A percentile compares a stretch with the other conserved stretches of the same genome.
phyloP scores from a whole-genome alignment of 75 land plant genomes.

The Cupressus sempervirens region DNA sequence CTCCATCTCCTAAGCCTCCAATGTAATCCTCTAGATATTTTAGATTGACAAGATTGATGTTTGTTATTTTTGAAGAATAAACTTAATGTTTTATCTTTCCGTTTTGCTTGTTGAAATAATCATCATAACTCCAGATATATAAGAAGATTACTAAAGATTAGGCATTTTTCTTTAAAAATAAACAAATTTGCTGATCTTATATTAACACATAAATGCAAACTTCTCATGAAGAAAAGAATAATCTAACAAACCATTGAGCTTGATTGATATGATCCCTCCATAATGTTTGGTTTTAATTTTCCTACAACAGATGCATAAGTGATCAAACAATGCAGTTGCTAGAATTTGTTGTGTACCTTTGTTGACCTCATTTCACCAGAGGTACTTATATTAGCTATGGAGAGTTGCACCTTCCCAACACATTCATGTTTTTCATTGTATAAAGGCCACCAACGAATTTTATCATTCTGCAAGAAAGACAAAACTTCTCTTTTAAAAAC shows the following conservation, averaged over 20 bases:
- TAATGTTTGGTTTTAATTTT: not conserved
- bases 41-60: not conserved
- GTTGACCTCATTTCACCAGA: slow-evolving; percentile 21
- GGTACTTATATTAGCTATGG: slow-evolving; percentile 20
- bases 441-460: slow-evolving; percentile 72
- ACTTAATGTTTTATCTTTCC: not conserved
- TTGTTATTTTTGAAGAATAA: not conserved
- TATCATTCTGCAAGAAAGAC: slow-evolving; percentile 46
- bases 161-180: not conserved
- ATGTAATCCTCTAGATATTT: not conserved
- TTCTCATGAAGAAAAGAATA: not conserved
- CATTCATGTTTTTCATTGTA: slow-evolving; percentile 61
- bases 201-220: not conserved
- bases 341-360: slow-evolving; percentile 22
- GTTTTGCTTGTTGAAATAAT: not conserved
- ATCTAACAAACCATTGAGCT: not conserved
- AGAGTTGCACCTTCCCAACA: slow-evolving; percentile 73
- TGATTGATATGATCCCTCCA: not conserved
- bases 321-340: not conserved
- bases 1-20: not conserved
- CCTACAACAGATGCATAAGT: not conserved
- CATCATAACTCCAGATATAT: not conserved
- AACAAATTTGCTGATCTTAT: not conserved
- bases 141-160: not conserved
- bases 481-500: not conserved